Evolutionary conservation across 768 basidiomycete species (phyloP), one percentile per base, ranked within the genome.

Genomic region (Cyclocybe cylindracea): DNA sequence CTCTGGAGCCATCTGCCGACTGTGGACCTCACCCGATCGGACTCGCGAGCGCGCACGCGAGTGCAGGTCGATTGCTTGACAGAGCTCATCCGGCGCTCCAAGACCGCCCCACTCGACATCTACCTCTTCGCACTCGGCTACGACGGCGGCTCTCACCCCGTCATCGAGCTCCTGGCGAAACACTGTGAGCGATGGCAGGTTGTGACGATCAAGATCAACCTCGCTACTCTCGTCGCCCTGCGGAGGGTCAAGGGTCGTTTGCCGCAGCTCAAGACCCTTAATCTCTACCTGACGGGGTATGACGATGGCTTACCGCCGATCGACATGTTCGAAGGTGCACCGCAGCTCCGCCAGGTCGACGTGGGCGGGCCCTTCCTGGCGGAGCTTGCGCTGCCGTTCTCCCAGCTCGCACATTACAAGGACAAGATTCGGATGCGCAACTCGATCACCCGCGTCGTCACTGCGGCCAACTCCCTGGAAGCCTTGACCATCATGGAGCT

Each of bases 21-120:
- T 24, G 24, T 24, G 24, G 24, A 24, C 24, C 24, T 24, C 24
- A 24, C 24, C 4, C 24, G 24, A 24, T 24, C 24, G 24, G 24
- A 24, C 5, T 24, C 24, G 5, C 24, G 24, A 24, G 24, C 24
- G 24, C 24, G 24, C 5, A 24, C 24, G 24, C 24, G 24, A 24
- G 24, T 24, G 24, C 24, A 24, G 24, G 24, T 24, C 24, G 24
- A 24, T 24, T 24, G 24, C 24, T 5, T 24, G 24, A 24, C 24
- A 24, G 24, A 24, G 24, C 24, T 24, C 24, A 24, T 24, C 3
- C 24, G 24, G 24, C 24, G 24, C 24, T 24, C 24, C 24, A 24
- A 24, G 24, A 24, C 42, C 39, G 45, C 51, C 13, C 46, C 50
- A 9, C 55, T 56, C 39, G n/a, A 56, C 18, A 11, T 52, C 6